Percentiles rank a stretch among this genome's conserved stretches.
phyloP scores from a whole-genome alignment of 257 asterid species.

The Linderniella brevidens region DNA sequence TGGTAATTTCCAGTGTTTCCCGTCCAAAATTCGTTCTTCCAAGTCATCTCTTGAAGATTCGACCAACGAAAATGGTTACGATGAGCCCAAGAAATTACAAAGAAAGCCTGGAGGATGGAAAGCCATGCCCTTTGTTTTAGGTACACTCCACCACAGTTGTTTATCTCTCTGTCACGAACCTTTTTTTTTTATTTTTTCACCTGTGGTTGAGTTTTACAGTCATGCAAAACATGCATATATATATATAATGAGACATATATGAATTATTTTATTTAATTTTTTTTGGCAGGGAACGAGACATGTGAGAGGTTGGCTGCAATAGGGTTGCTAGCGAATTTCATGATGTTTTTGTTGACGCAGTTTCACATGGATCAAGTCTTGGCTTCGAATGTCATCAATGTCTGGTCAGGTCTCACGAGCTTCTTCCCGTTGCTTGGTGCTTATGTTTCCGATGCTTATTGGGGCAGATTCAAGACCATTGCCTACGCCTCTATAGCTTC shows the following conservation, averaged over 20 bases:
- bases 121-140: constrained; percentile 58
- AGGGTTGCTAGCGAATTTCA: constrained; percentile 53
- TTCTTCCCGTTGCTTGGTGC: constrained; percentile 63
- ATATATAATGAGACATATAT: too few species aligned
- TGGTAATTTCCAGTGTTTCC: constrained; percentile 16
- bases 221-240: constrained; percentile 2
- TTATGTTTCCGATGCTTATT: constrained; percentile 38
- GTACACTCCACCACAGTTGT: constrained; percentile 20
- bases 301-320: constrained; percentile 60
- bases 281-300: constrained; percentile 58
- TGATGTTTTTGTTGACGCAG: constrained; percentile 43
- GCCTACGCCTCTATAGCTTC: constrained; percentile 35
- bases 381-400: constrained; percentile 48
- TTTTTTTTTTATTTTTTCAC: not conserved
- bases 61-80: constrained; percentile 15
- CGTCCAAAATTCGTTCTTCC: constrained; percentile 15
- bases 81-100: constrained; percentile 1
- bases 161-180: not conserved
- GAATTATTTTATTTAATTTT: not conserved
- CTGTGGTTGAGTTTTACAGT: not conserved
- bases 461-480: constrained; percentile 57
- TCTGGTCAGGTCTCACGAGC: constrained; percentile 44
- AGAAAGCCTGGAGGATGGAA: constrained; percentile 59
- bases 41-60: not conserved
- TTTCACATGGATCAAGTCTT: constrained; percentile 64